Conservation (phyloP, 1,139 yeast genomes). For the Petasospora fabianii region DNA sequence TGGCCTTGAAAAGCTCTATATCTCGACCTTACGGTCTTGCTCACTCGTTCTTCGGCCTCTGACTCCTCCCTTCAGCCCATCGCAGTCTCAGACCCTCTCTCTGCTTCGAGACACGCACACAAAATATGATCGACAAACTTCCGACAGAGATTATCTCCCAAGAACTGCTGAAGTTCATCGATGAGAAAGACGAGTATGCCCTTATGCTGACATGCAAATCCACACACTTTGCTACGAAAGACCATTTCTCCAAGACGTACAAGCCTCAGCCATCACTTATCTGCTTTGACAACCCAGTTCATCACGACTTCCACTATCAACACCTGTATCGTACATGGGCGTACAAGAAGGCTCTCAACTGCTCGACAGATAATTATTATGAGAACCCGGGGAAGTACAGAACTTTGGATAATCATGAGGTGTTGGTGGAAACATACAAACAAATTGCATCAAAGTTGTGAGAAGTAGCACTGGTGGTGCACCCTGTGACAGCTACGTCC, state of each 20-base stretch:
- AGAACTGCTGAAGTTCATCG: slow-evolving; percentile 17
- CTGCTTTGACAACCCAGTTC: slow-evolving; percentile 21
- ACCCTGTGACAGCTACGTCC: too few relatives aligned
- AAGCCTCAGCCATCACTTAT: slow-evolving; percentile 16
- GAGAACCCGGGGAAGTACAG: slow-evolving; percentile 13
- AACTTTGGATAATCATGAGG: slow-evolving; percentile 7
- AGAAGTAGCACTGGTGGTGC: not conserved
- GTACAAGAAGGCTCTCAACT: slow-evolving; percentile 9
- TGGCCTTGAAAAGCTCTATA: not conserved
- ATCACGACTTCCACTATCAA: slow-evolving; percentile 16
- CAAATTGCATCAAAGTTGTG: slow-evolving; percentile 8
- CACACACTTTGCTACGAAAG: slow-evolving; percentile 16
- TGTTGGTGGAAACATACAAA: slow-evolving; percentile 8
- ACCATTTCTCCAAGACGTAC: slow-evolving; percentile 11
- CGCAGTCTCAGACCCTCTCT: too few relatives aligned
- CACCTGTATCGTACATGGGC: slow-evolving; percentile 13
- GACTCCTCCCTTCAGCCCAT: not conserved
- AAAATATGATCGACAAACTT: slow-evolving; percentile 21
- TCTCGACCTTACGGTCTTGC: not conserved
- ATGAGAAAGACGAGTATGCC: slow-evolving; percentile 18
- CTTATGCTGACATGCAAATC: slow-evolving; percentile 23
- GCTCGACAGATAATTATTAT: slow-evolving; percentile 19
- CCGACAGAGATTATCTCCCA: slow-evolving; percentile 22
- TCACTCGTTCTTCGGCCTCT: not conserved
- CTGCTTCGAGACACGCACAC: not conserved